Base-by-base conservation (phyloP, 306 rosid species). In the Datisca glomerata region DNA sequence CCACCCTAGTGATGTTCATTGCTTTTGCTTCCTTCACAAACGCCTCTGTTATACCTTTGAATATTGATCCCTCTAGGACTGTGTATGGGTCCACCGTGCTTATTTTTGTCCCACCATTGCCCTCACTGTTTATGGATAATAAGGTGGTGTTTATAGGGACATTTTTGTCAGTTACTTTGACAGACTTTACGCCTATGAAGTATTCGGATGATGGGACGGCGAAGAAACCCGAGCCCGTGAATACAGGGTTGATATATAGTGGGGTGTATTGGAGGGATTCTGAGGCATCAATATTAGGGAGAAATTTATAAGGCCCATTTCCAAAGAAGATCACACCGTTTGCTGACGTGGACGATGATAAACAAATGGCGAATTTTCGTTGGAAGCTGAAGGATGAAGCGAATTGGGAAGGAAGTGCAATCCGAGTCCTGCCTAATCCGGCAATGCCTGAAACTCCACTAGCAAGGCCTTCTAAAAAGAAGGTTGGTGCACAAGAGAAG, bases 11-110 rank as follows among this genome's bases (percentile, higher is more conserved):
- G 3, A 76, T 43, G 41, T 83, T 83, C 51, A 51, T 58, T 2
- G 64, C 47, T 12, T 65, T 55, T 0, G 71, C 25, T 0, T 27
- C 81, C 0, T 13, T 50, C 0, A 73, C 18, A 4, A 64, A 78
- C 2, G 73, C 73, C 6, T 55, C 34, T 0, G 76, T 72, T 18
- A 83, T 33, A 0, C 85, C 77, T 29, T 64, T 67, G 67, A 31
- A 78, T 3, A 83, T 72, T 0, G 94, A 79, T 2, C 25, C 53
- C 29, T 83, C 81, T n/a, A 83, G 35, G 7, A 67, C 72, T 0
- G 91, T 72, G 85, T 79, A 79, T 7, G 85, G 85, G 24, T 69
- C 29, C 10, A 79, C 79, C 0, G 82, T 66, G 49, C 94, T 83
- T 5, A 83, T 72, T 60, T 75, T 78, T 1, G 94, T 83, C 33